These are phyloP conservation scores for Cystobasidium ongulense DNA, from an alignment of 768 basidiomycete genomes.

Conservation along the genomic window DNA sequence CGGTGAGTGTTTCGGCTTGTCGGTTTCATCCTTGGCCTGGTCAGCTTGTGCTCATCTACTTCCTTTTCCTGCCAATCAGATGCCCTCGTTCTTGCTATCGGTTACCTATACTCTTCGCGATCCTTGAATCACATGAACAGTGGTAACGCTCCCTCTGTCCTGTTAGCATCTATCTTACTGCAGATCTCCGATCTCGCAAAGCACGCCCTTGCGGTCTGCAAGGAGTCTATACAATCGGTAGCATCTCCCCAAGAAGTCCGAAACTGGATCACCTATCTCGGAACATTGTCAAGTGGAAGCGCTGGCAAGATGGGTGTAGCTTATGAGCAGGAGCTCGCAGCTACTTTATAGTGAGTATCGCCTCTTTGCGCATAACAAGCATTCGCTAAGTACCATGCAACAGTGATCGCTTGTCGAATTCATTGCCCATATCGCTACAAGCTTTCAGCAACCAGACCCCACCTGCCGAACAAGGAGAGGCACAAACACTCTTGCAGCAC, in stretches of 20 bases:
- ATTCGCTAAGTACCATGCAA: neutral
- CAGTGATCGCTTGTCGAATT: neutral
- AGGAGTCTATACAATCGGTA: conserved; percentile 1
- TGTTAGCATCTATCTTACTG: conserved; percentile 19
- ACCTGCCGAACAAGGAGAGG: conserved; percentile 13
- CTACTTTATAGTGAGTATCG: neutral
- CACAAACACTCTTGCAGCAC: conserved; percentile 23
- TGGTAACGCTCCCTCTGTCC: conserved; percentile 20
- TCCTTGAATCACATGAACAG: conserved; percentile 6
- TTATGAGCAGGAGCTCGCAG: neutral
- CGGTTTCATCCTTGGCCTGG: neutral
- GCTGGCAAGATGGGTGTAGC: neutral
- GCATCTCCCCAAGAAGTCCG: neutral
- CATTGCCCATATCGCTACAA: conserved; percentile 4
- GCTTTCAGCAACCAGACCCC: neutral
- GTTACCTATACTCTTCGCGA: conserved; percentile 28
- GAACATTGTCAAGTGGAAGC: neutral
- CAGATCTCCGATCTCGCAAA: conserved; percentile 29
- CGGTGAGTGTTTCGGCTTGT: conserved; percentile 19
- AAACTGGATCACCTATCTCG: conserved; percentile 29
- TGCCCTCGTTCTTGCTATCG: conserved; percentile 22
- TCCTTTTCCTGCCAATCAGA: neutral
- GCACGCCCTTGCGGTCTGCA: conserved; percentile 25
- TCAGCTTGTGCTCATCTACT: neutral
- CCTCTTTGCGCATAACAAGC: neutral